These are phyloP conservation scores for Glaciozyma martinii DNA, from an alignment of 768 basidiomycete species.

Conservation along the genomic window DNA sequence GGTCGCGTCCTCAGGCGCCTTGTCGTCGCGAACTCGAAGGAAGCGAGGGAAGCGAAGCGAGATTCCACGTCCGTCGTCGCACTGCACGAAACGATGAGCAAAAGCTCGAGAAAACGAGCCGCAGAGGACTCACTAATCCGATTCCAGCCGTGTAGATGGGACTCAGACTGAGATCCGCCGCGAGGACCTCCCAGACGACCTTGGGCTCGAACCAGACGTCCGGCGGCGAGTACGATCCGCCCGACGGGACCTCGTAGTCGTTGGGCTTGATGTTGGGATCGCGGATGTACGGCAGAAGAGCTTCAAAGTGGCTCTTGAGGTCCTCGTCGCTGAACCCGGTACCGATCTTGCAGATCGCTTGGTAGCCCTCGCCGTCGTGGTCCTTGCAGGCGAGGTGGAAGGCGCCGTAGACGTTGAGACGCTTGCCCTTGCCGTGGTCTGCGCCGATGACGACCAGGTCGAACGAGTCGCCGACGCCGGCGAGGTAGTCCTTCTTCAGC, in stretches of 20 bases:
- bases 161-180: conserved; percentile 91
- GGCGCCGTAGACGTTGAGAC: conserved; percentile 93
- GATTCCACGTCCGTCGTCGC: conserved; percentile 50
- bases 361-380: conserved; percentile 82
- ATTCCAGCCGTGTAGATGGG: conserved; percentile 93
- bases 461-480: conserved; percentile 91
- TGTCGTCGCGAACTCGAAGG: conserved; percentile 85
- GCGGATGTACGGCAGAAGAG: conserved; percentile 56
- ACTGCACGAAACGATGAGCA: not conserved
- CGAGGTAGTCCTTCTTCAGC: conserved; percentile 98
- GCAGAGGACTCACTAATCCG: conserved; percentile 53
- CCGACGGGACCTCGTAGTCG: no score
- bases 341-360: conserved; percentile 98
- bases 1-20: conserved; percentile 83
- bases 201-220: conserved; percentile 98
- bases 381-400: conserved; percentile 97
- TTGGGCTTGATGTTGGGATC: not conserved
- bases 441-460: conserved; percentile 96
- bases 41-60: conserved; percentile 95
- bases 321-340: conserved; percentile 95
- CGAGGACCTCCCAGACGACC: conserved; percentile 95
- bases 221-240: conserved; percentile 42
- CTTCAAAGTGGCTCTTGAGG: conserved; percentile 68
- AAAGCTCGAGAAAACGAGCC: no score
- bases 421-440: conserved; percentile 95